These are phyloP conservation scores for Hygrocybe punicea DNA, from an alignment of 768 basidiomycete species.

Conservation along the genomic window DNA sequence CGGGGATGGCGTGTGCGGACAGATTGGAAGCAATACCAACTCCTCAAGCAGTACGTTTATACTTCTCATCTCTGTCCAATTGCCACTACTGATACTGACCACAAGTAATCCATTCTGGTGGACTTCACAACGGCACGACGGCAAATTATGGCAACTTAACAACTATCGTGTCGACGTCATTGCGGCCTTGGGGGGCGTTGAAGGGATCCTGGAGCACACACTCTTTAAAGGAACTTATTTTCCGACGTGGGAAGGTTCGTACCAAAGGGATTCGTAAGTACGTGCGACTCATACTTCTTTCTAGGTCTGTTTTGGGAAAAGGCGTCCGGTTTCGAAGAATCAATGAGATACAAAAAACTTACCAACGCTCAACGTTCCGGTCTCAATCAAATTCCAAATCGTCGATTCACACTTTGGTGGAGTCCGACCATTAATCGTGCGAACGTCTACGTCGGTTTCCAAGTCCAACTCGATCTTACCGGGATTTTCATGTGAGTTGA, in stretches of 20 bases:
- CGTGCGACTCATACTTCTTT: constrained; percentile 3
- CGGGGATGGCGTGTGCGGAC: constrained; percentile 98
- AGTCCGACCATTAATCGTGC: constrained; percentile 98
- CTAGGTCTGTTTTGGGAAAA: constrained; percentile 95
- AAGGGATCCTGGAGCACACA: constrained; percentile 94
- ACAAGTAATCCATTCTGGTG: constrained; percentile 96
- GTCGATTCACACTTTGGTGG: constrained; percentile 99
- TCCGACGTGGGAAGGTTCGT: constrained; percentile 90
- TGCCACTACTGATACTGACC: constrained; percentile 10
- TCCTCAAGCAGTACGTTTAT: constrained; percentile 74
- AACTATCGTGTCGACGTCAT: constrained; percentile 99
- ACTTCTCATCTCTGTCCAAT: not conserved
- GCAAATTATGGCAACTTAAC: constrained; percentile 95
- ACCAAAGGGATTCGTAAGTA: not conserved
- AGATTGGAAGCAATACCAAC: constrained; percentile 97
- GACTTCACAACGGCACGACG: constrained; percentile 96
- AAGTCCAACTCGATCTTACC: constrained; percentile 96
- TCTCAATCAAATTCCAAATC: constrained; percentile 96
- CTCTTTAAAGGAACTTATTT: constrained; percentile 98
- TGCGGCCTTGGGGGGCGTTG: constrained; percentile 94
- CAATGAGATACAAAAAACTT: constrained; percentile 93
- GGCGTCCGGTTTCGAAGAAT: constrained; percentile 94
- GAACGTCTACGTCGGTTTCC: constrained; percentile 99
- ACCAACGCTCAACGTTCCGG: constrained; percentile 99
- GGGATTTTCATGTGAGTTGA: constrained; percentile 81